These are phyloP conservation scores for Fraxinus paxiana DNA, from an alignment of 305 asterid genomes.

Conservation along the genomic window DNA sequence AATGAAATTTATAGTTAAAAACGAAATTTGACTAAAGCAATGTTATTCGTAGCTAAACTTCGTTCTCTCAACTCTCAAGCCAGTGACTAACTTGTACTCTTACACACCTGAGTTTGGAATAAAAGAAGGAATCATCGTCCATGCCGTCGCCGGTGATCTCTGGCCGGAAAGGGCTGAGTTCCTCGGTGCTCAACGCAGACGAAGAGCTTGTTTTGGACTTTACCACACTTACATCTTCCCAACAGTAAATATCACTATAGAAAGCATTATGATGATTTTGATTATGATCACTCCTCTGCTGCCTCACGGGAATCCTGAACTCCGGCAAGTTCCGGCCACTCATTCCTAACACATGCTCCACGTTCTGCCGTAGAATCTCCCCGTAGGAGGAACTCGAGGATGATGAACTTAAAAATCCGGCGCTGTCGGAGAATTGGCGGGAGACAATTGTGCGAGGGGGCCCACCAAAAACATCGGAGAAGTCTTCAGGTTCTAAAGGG, in stretches of 20 bases:
- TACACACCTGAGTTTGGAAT: constrained; percentile 61
- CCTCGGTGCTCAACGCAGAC: constrained; percentile 63
- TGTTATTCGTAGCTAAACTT: neutral
- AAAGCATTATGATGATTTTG: constrained; percentile 19
- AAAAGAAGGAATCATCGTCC: constrained; percentile 42
- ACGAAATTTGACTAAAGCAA: neutral
- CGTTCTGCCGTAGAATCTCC: constrained; percentile 48
- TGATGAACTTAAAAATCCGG: constrained; percentile 32
- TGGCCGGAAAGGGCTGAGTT: constrained; percentile 61
- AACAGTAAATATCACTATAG: constrained; percentile 59
- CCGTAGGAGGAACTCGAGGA: constrained; percentile 39
- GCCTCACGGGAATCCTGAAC: constrained; percentile 52
- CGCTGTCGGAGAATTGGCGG: constrained; percentile 40
- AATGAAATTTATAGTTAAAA: too few relatives aligned
- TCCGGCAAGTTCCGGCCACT: constrained; percentile 56
- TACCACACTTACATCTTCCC: constrained; percentile 45
- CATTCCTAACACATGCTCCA: constrained; percentile 22
- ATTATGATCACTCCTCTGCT: constrained; percentile 11
- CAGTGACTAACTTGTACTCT: neutral
- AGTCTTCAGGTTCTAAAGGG: constrained; percentile 46
- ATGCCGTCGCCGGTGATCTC: constrained; percentile 29
- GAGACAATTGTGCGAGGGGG: constrained; percentile 63
- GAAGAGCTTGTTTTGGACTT: constrained; percentile 63
- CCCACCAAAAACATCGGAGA: constrained; percentile 75
- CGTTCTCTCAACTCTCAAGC: neutral